Conservation (phyloP, 352 stramenopile species). For the Pythium rishiriense region DNA sequence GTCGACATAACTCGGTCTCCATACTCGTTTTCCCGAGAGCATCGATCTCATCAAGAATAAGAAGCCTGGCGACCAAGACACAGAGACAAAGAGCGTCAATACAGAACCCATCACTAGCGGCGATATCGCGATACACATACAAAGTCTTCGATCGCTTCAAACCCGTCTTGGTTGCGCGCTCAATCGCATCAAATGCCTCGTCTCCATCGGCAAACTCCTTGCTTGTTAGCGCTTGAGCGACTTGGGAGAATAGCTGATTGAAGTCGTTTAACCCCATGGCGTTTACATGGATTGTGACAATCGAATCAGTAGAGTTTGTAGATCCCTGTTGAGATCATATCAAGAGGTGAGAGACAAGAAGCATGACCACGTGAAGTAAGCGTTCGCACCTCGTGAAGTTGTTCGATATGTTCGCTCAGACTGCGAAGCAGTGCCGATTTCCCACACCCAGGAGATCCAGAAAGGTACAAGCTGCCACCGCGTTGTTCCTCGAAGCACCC, state of each 20-base stretch:
- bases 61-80: conserved; percentile 27
- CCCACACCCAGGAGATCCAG: conserved; percentile 70
- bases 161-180: conserved; percentile 43
- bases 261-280: conserved; percentile 65
- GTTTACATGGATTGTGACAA: conserved; percentile 68
- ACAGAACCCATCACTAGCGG: conserved; percentile 21
- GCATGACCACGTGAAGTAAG: neutral
- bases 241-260: conserved; percentile 50
- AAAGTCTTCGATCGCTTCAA: conserved; percentile 58
- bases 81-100: neutral
- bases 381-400: conserved; percentile 46
- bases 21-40: conserved; percentile 63
- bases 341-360: neutral
- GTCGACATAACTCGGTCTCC: conserved; percentile 65
- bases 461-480: conserved; percentile 77
- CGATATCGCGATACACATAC: conserved; percentile 1
- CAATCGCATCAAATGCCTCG: conserved; percentile 67
- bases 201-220: conserved; percentile 43
- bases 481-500: conserved; percentile 50
- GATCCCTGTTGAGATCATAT: conserved; percentile 4
- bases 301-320: conserved; percentile 25
- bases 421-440: conserved; percentile 75
- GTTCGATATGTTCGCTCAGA: conserved; percentile 46
- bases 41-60: conserved; percentile 86
- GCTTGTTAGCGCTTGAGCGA: conserved; percentile 56